phyloP scores from a whole-genome alignment of 768 basidiomycete genomes.

The Serendipita vermifera region DNA sequence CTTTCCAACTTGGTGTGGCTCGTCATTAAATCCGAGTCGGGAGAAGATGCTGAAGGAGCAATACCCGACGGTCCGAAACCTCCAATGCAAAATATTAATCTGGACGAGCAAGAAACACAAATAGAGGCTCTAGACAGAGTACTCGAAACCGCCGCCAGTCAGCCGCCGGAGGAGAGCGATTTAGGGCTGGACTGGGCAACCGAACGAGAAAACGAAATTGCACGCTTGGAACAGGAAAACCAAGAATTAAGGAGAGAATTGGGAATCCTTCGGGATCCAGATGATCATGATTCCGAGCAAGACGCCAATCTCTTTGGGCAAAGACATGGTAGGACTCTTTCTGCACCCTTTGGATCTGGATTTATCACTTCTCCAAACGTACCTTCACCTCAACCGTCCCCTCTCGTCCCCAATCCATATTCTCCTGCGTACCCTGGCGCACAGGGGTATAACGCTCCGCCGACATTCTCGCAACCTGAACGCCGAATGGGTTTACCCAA shows the following conservation, averaged over 20 bases:
- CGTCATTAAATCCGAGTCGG: background rate
- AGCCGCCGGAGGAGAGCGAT: slow-evolving; percentile 19
- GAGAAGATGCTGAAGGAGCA: background rate
- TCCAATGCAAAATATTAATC: background rate
- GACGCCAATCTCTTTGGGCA: background rate
- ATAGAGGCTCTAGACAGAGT: background rate
- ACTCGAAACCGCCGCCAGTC: background rate
- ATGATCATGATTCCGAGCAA: background rate
- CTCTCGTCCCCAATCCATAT: slow-evolving; percentile 1
- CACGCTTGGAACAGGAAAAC: slow-evolving; percentile 73
- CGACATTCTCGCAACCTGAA: background rate
- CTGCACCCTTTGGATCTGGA: background rate
- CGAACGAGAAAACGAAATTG: slow-evolving; percentile 79
- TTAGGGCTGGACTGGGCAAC: slow-evolving; percentile 69
- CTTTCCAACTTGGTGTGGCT: background rate
- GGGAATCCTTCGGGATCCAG: slow-evolving; percentile 33
- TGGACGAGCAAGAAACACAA: background rate
- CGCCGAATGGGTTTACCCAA: background rate
- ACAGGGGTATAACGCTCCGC: slow-evolving; percentile 4
- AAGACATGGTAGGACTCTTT: background rate
- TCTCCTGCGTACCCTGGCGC: slow-evolving; percentile 5
- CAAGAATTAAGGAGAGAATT: slow-evolving; percentile 58
- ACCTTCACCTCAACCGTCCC: background rate
- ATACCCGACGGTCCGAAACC: background rate
- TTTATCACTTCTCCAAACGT: background rate